Conservation (phyloP, 257 asterid genomes). For the Solanum clarkiae region DNA sequence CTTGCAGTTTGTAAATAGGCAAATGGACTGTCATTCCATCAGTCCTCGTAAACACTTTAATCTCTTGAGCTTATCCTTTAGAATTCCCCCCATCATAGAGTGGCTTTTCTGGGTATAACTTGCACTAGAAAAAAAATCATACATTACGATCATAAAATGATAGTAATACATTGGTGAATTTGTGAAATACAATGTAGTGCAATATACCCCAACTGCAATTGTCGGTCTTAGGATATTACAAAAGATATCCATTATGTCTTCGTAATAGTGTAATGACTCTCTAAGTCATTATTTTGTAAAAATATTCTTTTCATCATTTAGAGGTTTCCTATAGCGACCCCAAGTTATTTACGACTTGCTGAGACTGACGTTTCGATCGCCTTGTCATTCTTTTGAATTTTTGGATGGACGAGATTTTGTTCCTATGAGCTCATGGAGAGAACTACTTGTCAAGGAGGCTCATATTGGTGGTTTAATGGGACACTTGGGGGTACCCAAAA, state of each 20-base stretch:
- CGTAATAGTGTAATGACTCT: too few relatives aligned
- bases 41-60: not conserved
- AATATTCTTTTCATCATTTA: too few relatives aligned
- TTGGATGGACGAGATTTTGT: too few relatives aligned
- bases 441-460: too few relatives aligned
- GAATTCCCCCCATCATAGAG: slow-evolving; percentile 60
- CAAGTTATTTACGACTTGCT: too few relatives aligned
- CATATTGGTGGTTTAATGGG: too few relatives aligned
- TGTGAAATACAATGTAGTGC: not conserved
- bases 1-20: slow-evolving; percentile 20
- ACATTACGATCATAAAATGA: not conserved
- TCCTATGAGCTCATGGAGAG: too few relatives aligned
- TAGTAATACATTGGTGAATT: not conserved
- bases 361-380: too few relatives aligned
- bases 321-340: too few relatives aligned
- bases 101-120: slow-evolving; percentile 40
- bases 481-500: too few relatives aligned
- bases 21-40: slow-evolving; percentile 7
- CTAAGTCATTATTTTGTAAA: too few relatives aligned
- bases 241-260: not conserved
- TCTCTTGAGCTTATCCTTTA: slow-evolving; percentile 18
- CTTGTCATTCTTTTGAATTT: too few relatives aligned
- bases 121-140: slow-evolving; percentile 25
- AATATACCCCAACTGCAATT: not conserved
- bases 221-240: not conserved